Percentiles rank a stretch among this genome's conserved stretches.
phyloP scores from a whole-genome alignment of 345 rosid genomes.

The Salix koriyanagi region DNA sequence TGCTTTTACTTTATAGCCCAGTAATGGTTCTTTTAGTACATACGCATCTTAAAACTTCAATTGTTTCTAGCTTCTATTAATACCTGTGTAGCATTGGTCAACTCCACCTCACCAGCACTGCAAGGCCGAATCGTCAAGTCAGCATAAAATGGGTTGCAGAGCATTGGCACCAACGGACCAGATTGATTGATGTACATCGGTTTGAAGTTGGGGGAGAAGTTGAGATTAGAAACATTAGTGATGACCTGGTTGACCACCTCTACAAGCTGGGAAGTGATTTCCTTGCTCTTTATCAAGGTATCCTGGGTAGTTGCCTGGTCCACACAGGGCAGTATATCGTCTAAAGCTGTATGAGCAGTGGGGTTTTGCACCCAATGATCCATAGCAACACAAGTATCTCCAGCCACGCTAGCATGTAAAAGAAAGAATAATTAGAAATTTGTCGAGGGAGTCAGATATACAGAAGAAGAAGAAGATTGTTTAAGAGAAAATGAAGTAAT shows the following conservation, averaged over 20 bases:
- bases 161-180: constrained; percentile 74
- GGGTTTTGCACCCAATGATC: constrained; percentile 83
- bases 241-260: constrained; percentile 80
- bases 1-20: not conserved
- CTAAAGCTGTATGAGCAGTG: constrained; percentile 71
- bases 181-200: constrained; percentile 84
- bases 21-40: not conserved
- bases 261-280: constrained; percentile 68
- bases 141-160: constrained; percentile 73
- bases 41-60: not conserved
- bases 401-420: constrained; percentile 54
- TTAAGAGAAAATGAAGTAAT: not conserved
- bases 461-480: not conserved
- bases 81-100: constrained; percentile 79
- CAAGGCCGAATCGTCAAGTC: constrained; percentile 63
- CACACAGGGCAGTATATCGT: constrained; percentile 79
- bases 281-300: constrained; percentile 57
- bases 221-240: constrained; percentile 87
- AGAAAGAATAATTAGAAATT: constrained; percentile 3
- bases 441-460: too few relatives aligned
- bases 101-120: constrained; percentile 62
- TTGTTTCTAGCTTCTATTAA: not conserved
- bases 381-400: constrained; percentile 88
- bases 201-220: constrained; percentile 77
- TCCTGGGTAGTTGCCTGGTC: constrained; percentile 78